These are phyloP conservation scores for Phylloporus arenicola DNA, from an alignment of 768 basidiomycete species.

Conservation along the genomic window DNA sequence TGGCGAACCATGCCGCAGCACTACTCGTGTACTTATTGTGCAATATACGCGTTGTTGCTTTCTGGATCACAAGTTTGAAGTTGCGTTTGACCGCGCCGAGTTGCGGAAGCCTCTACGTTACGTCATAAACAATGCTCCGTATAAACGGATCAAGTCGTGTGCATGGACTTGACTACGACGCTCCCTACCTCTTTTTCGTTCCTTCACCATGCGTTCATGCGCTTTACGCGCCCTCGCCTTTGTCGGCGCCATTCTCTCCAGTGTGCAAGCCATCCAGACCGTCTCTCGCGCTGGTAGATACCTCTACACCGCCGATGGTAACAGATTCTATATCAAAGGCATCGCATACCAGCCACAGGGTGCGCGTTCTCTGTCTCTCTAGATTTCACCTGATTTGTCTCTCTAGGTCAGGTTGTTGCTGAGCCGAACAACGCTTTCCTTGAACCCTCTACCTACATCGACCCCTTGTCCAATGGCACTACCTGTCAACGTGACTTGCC, in stretches of 20 bases:
- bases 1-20: slow-evolving; percentile 34
- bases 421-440: slow-evolving; percentile 56
- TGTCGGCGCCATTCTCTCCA: slow-evolving; percentile 38
- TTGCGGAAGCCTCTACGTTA: not conserved
- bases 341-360: slow-evolving; percentile 84
- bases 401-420: slow-evolving; percentile 34
- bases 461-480: slow-evolving; percentile 64
- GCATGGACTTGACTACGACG: not conserved
- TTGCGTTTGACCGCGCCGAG: not conserved
- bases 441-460: slow-evolving; percentile 71
- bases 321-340: slow-evolving; percentile 84
- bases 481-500: slow-evolving; percentile 79
- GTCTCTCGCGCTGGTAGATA: slow-evolving; percentile 73
- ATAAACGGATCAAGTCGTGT: not conserved
- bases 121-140: not conserved
- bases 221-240: slow-evolving; percentile 30
- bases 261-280: slow-evolving; percentile 60
- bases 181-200: slow-evolving; percentile 8
- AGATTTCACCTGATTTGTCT: not conserved
- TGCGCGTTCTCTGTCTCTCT: slow-evolving; percentile 16
- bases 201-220: slow-evolving; percentile 24
- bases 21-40: slow-evolving; percentile 38
- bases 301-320: slow-evolving; percentile 71
- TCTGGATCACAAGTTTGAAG: not conserved
- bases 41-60: slow-evolving; percentile 33